Conservation (phyloP, 768 basidiomycete genomes). For the Postia placenta region DNA sequence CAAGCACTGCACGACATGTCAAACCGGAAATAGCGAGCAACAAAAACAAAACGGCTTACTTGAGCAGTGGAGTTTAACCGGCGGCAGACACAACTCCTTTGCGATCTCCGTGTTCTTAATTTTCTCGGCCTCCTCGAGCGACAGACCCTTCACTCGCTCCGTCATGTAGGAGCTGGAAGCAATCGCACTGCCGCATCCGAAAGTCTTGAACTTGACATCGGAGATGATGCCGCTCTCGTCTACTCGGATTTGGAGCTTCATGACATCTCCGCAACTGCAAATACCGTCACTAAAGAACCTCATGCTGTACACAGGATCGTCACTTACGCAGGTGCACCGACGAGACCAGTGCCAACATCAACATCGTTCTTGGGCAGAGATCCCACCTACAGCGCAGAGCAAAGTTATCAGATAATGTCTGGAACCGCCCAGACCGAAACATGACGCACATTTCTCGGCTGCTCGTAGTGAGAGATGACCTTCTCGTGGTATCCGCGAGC, state of each 20-base stretch:
- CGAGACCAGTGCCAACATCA: slow-evolving; percentile 95
- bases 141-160: slow-evolving; percentile 93
- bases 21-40: slow-evolving; percentile 5
- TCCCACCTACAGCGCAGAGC: slow-evolving; percentile 63
- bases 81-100: slow-evolving; percentile 90
- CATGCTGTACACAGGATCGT: neutral
- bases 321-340: slow-evolving; percentile 92
- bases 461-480: slow-evolving; percentile 96
- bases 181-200: slow-evolving; percentile 97
- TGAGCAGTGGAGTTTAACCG: slow-evolving; percentile 93
- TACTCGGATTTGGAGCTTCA: slow-evolving; percentile 99
- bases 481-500: slow-evolving; percentile 89
- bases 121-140: slow-evolving; percentile 88
- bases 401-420: slow-evolving; percentile 53
- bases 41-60: slow-evolving; percentile 41
- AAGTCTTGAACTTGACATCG: slow-evolving; percentile 99
- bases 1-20: slow-evolving; percentile 61
- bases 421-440: slow-evolving; percentile 28
- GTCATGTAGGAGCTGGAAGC: slow-evolving; percentile 99
- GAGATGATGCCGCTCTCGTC: slow-evolving; percentile 92
- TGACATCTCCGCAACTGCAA: slow-evolving; percentile 89
- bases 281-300: slow-evolving; percentile 11
- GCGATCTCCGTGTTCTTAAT: slow-evolving; percentile 99
- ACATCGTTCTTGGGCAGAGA: slow-evolving; percentile 88
- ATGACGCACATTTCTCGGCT: slow-evolving; percentile 85